These are phyloP conservation scores for Pseudognaphalium luteoalbum DNA, from an alignment of 129 eudicot genomes.

Conservation along the genomic window DNA sequence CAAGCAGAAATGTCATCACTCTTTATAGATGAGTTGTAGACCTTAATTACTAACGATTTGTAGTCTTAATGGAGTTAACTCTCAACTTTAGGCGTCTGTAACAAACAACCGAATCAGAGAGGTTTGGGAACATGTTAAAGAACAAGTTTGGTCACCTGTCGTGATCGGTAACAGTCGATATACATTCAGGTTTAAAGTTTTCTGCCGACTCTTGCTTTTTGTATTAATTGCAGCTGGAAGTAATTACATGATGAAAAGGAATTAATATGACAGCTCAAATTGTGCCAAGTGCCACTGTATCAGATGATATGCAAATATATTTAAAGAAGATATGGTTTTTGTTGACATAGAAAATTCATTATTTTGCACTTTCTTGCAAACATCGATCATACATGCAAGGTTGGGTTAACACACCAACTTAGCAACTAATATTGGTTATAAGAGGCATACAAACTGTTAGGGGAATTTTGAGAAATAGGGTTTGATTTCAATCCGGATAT, in stretches of 20 bases:
- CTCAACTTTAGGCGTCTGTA: neutral
- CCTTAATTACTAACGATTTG: neutral
- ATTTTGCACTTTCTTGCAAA: constrained; percentile 28
- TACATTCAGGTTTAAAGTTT: neutral
- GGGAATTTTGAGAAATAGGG: no score
- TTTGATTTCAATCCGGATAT: no score
- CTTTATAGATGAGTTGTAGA: neutral
- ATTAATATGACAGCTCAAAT: neutral
- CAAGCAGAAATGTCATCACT: no score
- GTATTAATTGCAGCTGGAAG: constrained; percentile 16
- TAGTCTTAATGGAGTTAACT: constrained; percentile 4
- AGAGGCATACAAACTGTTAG: neutral
- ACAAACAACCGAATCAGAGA: neutral
- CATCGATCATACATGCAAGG: constrained; percentile 4
- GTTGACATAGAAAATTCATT: constrained; percentile 20
- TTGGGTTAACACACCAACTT: neutral
- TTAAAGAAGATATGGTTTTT: constrained; percentile 18
- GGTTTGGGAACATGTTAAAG: neutral
- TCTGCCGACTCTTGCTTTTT: constrained; percentile 18
- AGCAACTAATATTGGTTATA: neutral
- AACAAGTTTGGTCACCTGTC: constrained; percentile 9
- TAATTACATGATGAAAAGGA: constrained; percentile 10
- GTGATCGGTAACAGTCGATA: constrained; percentile 5
- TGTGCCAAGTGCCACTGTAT: neutral
- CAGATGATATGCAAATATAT: constrained; percentile 5